phyloP scores from a whole-genome alignment of 1,284 basidiomycete species.

The Malassezia vespertilionis region DNA sequence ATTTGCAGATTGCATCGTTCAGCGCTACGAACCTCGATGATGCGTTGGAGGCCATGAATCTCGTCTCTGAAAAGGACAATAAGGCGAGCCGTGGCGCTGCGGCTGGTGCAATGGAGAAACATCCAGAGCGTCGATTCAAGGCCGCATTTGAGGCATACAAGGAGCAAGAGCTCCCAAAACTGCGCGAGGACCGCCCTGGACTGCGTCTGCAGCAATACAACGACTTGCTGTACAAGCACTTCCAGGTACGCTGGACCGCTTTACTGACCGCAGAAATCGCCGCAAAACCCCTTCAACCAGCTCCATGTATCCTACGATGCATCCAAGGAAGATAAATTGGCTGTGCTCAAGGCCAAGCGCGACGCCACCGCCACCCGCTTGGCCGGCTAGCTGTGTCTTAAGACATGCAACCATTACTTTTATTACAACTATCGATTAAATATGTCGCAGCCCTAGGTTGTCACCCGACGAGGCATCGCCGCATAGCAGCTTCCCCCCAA shows the following conservation, averaged over 20 bases:
- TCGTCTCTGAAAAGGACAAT: slow-evolving; percentile 82
- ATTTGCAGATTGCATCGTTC: slow-evolving; percentile 50
- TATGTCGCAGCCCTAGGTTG: slow-evolving; percentile 19
- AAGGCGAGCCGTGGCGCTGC: slow-evolving; percentile 58
- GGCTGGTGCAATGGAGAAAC: slow-evolving; percentile 74
- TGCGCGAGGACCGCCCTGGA: slow-evolving; percentile 70
- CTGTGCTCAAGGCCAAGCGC: slow-evolving; percentile 55
- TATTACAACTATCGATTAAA: background rate
- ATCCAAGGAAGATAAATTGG: slow-evolving; percentile 66
- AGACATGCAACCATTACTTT: background rate
- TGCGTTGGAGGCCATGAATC: slow-evolving; percentile 74
- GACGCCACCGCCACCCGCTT: slow-evolving; percentile 39
- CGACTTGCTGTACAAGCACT: slow-evolving; percentile 40
- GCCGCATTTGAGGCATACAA: slow-evolving; percentile 85
- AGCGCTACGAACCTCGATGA: slow-evolving; percentile 80
- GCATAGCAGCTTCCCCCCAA: slow-evolving; percentile 18
- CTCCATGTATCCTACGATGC: slow-evolving; percentile 62
- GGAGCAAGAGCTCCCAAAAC: slow-evolving; percentile 70
- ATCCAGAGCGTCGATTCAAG: slow-evolving; percentile 68
- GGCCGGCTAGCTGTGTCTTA: slow-evolving; percentile 3
- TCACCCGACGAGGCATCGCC: slow-evolving; percentile 16
- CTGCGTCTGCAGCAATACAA: slow-evolving; percentile 74
- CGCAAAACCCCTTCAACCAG: slow-evolving; percentile 67
- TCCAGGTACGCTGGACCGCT: no score
- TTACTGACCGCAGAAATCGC: no score